These are phyloP conservation scores for Podila verticillata DNA, from an alignment of 192 early-diverging fungal species.

Conservation along the genomic window DNA sequence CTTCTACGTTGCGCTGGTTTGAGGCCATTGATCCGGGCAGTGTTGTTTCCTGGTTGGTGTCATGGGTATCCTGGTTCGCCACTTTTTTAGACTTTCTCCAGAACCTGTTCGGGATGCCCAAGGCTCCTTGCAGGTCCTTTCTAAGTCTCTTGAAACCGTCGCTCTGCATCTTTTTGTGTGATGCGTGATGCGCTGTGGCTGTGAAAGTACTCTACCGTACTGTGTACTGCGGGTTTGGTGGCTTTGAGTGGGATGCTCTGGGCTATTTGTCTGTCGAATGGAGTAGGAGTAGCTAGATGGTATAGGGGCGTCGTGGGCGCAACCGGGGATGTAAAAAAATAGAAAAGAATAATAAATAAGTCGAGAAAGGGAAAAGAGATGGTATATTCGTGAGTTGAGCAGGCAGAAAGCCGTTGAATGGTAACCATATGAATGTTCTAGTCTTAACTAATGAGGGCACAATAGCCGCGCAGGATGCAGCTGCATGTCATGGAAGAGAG, in stretches of 20 bases:
- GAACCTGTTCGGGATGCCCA: constrained; percentile 17
- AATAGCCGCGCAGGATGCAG: too few species aligned
- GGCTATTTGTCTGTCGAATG: not conserved
- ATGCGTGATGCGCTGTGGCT: not conserved
- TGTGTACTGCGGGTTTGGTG: not conserved
- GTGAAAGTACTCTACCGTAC: not conserved
- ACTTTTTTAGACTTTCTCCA: constrained; percentile 30
- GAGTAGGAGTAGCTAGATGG: not conserved
- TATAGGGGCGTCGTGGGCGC: not conserved
- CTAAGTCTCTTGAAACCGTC: constrained; percentile 34
- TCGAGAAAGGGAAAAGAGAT: not conserved
- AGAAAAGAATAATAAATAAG: constrained; percentile 7
- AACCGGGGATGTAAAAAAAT: not conserved
- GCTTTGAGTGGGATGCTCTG: not conserved
- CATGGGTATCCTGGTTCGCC: not conserved
- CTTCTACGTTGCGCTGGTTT: not conserved
- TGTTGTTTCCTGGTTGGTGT: constrained; percentile 6
- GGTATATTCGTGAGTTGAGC: not conserved
- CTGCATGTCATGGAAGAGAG: too few species aligned
- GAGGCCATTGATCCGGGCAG: not conserved
- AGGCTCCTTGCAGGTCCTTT: constrained; percentile 26
- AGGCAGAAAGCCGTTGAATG: not conserved
- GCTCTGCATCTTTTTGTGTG: constrained; percentile 25
- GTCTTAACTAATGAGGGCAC: too few species aligned
- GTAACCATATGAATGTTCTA: not conserved